Conservation (phyloP, 2,329 filamentous ascomycete species). For the Setomelanomma holmii region DNA sequence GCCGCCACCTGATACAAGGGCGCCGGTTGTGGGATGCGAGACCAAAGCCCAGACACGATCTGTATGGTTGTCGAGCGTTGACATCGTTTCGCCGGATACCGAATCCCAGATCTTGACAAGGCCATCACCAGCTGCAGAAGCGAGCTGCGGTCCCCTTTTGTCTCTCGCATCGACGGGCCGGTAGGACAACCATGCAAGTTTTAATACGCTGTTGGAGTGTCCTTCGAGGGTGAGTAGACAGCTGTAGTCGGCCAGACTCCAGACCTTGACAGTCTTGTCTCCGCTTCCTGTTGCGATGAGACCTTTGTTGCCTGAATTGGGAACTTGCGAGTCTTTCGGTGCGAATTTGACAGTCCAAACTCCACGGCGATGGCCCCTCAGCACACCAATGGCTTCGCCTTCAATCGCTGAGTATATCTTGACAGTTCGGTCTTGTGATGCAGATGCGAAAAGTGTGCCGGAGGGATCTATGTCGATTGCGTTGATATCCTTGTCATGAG, state of each 20-base stretch:
- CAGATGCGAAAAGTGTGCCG: conserved; percentile 86
- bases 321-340: conserved; percentile 72
- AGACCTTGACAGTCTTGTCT: conserved; percentile 95
- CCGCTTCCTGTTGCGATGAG: conserved; percentile 89
- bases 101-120: conserved; percentile 97
- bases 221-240: conserved; percentile 95
- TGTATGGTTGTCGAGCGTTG: conserved; percentile 94
- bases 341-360: conserved; percentile 96
- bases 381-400: conserved; percentile 87
- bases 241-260: conserved; percentile 90
- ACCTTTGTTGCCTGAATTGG: conserved; percentile 71
- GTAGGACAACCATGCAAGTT: conserved; percentile 83
- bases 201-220: conserved; percentile 93
- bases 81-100: conserved; percentile 80
- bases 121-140: conserved; percentile 90
- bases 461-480: conserved; percentile 81
- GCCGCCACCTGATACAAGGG: conserved; percentile 86
- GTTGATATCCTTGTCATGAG: conserved; percentile 99
- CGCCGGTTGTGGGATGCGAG: conserved; percentile 67
- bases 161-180: conserved; percentile 46
- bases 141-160: conserved; percentile 73
- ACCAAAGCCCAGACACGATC: conserved; percentile 93
- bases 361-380: conserved; percentile 90
- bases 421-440: conserved; percentile 94
- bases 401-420: conserved; percentile 95